Evolutionary conservation across 257 asterid species (phyloP).

Genomic region (Gentiana dahurica): DNA sequence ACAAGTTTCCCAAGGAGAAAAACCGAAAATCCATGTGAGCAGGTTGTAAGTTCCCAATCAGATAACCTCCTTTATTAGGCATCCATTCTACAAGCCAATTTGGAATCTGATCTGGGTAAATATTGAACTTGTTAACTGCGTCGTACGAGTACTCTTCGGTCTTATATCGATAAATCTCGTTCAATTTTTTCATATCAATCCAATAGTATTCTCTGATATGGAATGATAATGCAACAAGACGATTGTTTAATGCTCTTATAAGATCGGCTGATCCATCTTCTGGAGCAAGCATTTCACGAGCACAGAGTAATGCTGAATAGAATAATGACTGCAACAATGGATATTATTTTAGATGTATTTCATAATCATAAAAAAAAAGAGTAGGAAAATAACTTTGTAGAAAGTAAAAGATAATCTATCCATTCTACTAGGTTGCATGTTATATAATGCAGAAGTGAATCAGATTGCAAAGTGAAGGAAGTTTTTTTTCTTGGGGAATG

Average conservation of each 20-base stretch:
- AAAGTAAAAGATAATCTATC: neutral
- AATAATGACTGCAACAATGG: slow-evolving; percentile 45
- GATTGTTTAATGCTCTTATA: slow-evolving; percentile 54
- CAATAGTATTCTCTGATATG: slow-evolving; percentile 71
- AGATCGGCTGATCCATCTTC: slow-evolving; percentile 67
- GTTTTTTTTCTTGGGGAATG: neutral
- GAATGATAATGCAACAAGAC: slow-evolving; percentile 63
- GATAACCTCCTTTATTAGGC: slow-evolving; percentile 64
- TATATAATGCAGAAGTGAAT: too few relatives aligned
- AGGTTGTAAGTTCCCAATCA: slow-evolving; percentile 67
- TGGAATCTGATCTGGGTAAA: slow-evolving; percentile 71
- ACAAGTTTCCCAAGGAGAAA: slow-evolving; percentile 63
- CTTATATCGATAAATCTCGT: slow-evolving; percentile 69
- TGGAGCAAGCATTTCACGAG: slow-evolving; percentile 66
- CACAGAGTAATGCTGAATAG: slow-evolving; percentile 59
- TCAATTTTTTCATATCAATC: slow-evolving; percentile 57
- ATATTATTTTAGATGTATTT: neutral
- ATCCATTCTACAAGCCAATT: slow-evolving; percentile 76
- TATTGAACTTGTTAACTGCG: slow-evolving; percentile 68
- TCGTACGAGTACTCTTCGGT: slow-evolving; percentile 74
- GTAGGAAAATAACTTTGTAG: neutral
- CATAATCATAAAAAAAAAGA: neutral
- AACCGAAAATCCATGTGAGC: slow-evolving; percentile 83
- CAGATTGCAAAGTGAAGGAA: too few relatives aligned
- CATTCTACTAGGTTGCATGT: neutral